Conservation (phyloP, 805 yeast genomes). For the Candida cerambycidarum region DNA sequence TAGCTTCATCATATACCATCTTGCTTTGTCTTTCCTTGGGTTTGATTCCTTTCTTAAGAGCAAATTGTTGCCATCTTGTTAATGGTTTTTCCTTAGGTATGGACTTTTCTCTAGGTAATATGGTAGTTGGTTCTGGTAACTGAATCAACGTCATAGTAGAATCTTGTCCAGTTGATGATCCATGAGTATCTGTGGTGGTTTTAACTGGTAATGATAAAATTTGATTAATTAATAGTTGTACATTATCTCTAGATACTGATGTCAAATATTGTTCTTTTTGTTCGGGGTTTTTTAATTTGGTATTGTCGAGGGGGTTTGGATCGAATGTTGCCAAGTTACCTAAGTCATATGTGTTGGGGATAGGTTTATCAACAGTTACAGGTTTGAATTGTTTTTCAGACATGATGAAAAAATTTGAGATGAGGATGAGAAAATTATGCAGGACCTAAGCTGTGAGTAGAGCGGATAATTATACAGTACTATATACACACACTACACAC, state of each 20-base stretch:
- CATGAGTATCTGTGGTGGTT: slow-evolving; percentile 74
- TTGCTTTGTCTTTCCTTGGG: slow-evolving; percentile 89
- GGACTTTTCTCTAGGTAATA: slow-evolving; percentile 92
- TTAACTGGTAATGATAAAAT: slow-evolving; percentile 85
- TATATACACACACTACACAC: too few species aligned
- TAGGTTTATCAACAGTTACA: slow-evolving; percentile 85
- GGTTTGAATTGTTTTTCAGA: slow-evolving; percentile 48
- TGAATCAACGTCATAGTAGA: slow-evolving; percentile 79
- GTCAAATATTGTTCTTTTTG: slow-evolving; percentile 64
- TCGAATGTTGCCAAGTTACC: slow-evolving; percentile 92
- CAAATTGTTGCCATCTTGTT: slow-evolving; percentile 97
- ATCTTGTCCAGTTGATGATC: slow-evolving; percentile 58
- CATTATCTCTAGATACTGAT: slow-evolving; percentile 81
- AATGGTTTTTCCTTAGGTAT: slow-evolving; percentile 89
- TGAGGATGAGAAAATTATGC: slow-evolving; percentile 12
- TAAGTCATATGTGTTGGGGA: slow-evolving; percentile 85
- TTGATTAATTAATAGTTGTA: slow-evolving; percentile 88
- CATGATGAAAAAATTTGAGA: slow-evolving; percentile 14
- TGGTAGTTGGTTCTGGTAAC: slow-evolving; percentile 80
- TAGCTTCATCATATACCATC: slow-evolving; percentile 83
- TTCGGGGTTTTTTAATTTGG: slow-evolving; percentile 51
- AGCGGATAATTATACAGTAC: too few species aligned
- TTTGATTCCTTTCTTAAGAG: slow-evolving; percentile 91
- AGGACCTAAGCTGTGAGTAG: slow-evolving; percentile 9
- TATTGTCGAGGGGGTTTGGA: slow-evolving; percentile 76